Evolutionary conservation across 768 basidiomycete genomes (phyloP).

Genomic region (Cystobasidium onofrii): DNA sequence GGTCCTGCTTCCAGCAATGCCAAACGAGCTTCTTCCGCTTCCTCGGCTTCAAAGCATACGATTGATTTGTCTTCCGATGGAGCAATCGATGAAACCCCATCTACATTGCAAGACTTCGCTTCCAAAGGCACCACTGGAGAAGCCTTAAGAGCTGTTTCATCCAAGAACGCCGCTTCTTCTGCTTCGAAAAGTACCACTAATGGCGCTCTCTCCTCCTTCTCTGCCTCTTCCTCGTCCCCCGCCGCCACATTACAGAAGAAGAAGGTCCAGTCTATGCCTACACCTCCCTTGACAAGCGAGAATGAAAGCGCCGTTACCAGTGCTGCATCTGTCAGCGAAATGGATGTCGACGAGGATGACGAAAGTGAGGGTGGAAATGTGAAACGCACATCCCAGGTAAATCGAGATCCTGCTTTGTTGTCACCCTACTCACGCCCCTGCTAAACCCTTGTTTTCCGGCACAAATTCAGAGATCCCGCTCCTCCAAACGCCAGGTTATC

Average conservation of each 20-base stretch:
- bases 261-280: not conserved
- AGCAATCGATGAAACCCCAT: not conserved
- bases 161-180: not conserved
- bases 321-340: not conserved
- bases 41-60: not conserved
- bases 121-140: slow-evolving; percentile 1
- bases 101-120: not conserved
- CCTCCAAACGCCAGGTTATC: slow-evolving; percentile 10
- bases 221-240: not conserved
- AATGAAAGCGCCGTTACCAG: not conserved
- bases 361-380: not conserved
- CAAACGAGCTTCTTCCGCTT: not conserved
- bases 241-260: not conserved
- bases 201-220: not conserved
- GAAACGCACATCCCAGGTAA: not conserved
- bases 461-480: not conserved
- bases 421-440: not conserved
- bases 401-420: not conserved
- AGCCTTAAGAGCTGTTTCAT: not conserved
- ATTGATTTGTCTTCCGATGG: slow-evolving; percentile 24
- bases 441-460: not conserved
- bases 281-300: slow-evolving; percentile 2
- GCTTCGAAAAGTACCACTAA: not conserved
- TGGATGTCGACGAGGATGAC: slow-evolving; percentile 1
- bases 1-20: not conserved